phyloP scores from a whole-genome alignment of 768 basidiomycete genomes.

The Boletales sp. region DNA sequence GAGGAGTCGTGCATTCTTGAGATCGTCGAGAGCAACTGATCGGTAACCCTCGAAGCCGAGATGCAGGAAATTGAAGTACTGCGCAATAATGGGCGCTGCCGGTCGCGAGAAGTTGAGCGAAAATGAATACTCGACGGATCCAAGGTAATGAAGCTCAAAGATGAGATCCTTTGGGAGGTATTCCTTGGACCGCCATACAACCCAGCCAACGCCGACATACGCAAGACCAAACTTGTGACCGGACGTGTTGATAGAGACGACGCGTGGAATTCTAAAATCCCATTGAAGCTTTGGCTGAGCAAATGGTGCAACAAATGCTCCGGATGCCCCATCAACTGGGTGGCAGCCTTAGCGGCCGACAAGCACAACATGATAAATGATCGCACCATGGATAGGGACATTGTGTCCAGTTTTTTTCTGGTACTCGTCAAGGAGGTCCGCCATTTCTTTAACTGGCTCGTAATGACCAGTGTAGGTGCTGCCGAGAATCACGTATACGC shows the following conservation, averaged over 20 bases:
- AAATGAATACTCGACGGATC: slow-evolving; percentile 70
- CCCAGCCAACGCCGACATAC: slow-evolving; percentile 61
- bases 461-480: slow-evolving; percentile 58
- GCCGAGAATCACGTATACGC: slow-evolving; percentile 58
- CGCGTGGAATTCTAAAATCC: slow-evolving; percentile 60
- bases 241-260: slow-evolving; percentile 57
- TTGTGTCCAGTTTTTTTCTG: slow-evolving; percentile 42
- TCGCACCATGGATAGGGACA: slow-evolving; percentile 40
- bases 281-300: slow-evolving; percentile 49
- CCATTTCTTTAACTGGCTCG: slow-evolving; percentile 85
- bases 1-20: slow-evolving; percentile 63
- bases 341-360: slow-evolving; percentile 2
- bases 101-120: slow-evolving; percentile 61
- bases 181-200: slow-evolving; percentile 56
- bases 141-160: slow-evolving; percentile 55
- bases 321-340: slow-evolving; percentile 55
- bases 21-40: slow-evolving; percentile 41
- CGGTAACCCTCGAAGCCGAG: slow-evolving; percentile 56
- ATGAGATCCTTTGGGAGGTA: slow-evolving; percentile 67
- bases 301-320: slow-evolving; percentile 63
- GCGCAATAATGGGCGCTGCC: slow-evolving; percentile 57
- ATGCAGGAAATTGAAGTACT: slow-evolving; percentile 63
- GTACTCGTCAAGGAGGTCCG: slow-evolving; percentile 62
- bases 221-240: slow-evolving; percentile 60
- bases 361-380: slow-evolving; percentile 22